These are phyloP conservation scores for Cladophialophora psammophila DNA, from an alignment of 2,329 filamentous ascomycete genomes.

Conservation along the genomic window DNA sequence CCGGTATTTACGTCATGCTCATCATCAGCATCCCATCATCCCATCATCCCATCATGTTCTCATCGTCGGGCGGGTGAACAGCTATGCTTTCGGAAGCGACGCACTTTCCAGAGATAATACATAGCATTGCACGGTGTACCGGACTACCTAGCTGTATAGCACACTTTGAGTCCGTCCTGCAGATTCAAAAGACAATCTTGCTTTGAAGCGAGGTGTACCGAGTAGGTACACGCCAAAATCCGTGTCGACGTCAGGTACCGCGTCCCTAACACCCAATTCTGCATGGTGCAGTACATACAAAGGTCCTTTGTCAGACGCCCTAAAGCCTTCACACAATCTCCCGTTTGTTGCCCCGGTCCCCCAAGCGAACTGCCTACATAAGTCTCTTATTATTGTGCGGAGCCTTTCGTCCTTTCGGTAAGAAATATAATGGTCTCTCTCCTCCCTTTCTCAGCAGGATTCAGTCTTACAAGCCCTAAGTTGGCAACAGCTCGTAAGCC, in stretches of 20 bases:
- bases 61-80: no score
- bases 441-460: not conserved
- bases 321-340: not conserved
- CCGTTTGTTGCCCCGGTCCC: not conserved
- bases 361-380: not conserved
- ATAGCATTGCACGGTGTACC: not conserved
- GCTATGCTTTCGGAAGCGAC: no score
- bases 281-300: not conserved
- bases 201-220: not conserved
- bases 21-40: not conserved
- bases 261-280: not conserved
- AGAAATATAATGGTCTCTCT: not conserved
- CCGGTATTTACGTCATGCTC: slow-evolving; percentile 1
- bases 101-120: no score
- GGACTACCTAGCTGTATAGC: not conserved
- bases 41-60: no score
- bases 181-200: slow-evolving; percentile 4
- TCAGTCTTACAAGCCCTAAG: not conserved
- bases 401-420: not conserved
- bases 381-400: not conserved
- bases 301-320: not conserved
- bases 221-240: not conserved
- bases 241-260: not conserved
- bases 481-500: no score
- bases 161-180: not conserved